Conservation (phyloP, 1,139 yeast species). For the Nakaseomyces sp. region DNA sequence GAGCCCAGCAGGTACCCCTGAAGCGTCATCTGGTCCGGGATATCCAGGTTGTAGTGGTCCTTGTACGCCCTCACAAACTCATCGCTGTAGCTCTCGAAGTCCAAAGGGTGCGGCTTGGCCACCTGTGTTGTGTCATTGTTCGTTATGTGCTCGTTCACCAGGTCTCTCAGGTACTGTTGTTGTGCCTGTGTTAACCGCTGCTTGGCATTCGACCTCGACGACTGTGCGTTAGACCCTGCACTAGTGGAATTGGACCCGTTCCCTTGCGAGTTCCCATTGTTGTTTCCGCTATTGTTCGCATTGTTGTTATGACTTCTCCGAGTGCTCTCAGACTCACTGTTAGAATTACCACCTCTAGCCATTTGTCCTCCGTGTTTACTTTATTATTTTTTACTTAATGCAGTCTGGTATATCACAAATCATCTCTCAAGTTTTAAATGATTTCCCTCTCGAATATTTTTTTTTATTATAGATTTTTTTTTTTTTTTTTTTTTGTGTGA, state of each 20-base stretch:
- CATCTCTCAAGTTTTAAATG: too few species aligned
- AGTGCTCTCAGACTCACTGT: constrained; percentile 15
- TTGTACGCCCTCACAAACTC: constrained; percentile 29
- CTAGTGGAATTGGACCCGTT: constrained; percentile 5
- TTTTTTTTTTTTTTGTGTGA: background rate
- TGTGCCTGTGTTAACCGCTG: constrained; percentile 29
- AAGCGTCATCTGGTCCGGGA: constrained; percentile 27
- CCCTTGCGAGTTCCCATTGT: background rate
- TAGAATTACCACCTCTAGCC: constrained; percentile 17
- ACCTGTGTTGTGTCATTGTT: constrained; percentile 24
- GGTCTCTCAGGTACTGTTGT: constrained; percentile 28
- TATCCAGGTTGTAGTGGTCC: constrained; percentile 25
- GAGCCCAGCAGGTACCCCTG: constrained; percentile 29
- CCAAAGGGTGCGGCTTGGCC: constrained; percentile 21
- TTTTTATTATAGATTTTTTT: too few species aligned
- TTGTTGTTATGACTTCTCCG: constrained; percentile 7
- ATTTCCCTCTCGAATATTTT: too few species aligned
- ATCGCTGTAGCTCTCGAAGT: constrained; percentile 27
- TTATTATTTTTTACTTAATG: too few species aligned
- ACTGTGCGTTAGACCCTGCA: constrained; percentile 7
- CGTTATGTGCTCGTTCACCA: constrained; percentile 25
- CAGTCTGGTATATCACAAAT: too few species aligned
- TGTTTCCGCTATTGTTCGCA: too few species aligned
- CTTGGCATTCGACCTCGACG: constrained; percentile 19
- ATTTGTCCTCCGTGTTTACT: too few species aligned